Evolutionary conservation across 1,139 yeast species (phyloP).

Genomic region (Yarrowia galli): DNA sequence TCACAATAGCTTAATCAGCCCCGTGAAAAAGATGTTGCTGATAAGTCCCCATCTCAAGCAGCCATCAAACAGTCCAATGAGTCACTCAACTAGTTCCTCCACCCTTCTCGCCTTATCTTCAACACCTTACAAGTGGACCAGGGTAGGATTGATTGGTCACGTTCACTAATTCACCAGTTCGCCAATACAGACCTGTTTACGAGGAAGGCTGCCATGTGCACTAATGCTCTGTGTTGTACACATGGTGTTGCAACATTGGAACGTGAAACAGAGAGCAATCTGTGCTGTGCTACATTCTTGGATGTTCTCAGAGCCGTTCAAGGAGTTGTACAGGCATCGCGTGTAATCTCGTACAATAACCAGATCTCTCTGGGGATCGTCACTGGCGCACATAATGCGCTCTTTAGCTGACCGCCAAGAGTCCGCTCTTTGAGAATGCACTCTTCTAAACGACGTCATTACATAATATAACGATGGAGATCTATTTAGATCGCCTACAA

Average conservation of each 20-base stretch:
- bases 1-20: too few relatives aligned
- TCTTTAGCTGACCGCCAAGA: not conserved
- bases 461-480: conserved; percentile 3
- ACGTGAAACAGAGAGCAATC: not conserved
- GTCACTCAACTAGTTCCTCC: too few relatives aligned
- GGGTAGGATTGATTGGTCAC: too few relatives aligned
- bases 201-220: not conserved
- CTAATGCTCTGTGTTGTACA: not conserved
- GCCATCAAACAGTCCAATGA: too few relatives aligned
- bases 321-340: not conserved
- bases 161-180: too few relatives aligned
- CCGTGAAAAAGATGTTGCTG: too few relatives aligned
- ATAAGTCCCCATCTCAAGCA: too few relatives aligned
- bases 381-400: not conserved
- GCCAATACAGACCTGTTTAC: not conserved
- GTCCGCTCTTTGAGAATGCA: not conserved
- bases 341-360: conserved; percentile 5
- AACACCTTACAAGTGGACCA: too few relatives aligned
- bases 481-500: conserved; percentile 14
- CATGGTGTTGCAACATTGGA: not conserved
- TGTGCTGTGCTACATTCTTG: not conserved
- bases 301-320: conserved; percentile 9
- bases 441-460: not conserved
- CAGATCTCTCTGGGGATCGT: conserved; percentile 1
- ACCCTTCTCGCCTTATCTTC: too few relatives aligned